These are phyloP conservation scores for Trichoderma sp. DNA, from an alignment of 2,329 filamentous ascomycete species.

Conservation along the genomic window DNA sequence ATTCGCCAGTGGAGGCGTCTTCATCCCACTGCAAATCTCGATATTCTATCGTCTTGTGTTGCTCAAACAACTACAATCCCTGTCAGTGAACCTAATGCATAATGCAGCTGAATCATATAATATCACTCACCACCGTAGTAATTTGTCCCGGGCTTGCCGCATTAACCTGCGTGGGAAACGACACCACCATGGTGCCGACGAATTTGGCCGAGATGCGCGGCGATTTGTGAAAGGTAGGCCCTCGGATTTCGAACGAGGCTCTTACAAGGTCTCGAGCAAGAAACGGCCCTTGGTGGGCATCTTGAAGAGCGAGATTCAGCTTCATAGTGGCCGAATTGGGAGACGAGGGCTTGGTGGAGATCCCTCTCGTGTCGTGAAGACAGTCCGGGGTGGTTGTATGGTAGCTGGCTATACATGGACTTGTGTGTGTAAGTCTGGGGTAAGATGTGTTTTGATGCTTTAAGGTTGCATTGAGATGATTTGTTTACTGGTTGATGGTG, in stretches of 20 bases:
- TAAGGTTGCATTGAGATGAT: not conserved
- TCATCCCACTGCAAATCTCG: not conserved
- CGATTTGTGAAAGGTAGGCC: conserved; percentile 12
- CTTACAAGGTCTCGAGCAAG: not conserved
- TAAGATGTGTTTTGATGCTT: not conserved
- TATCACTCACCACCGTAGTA: not conserved
- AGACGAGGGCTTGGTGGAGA: conserved; percentile 1
- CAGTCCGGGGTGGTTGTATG: not conserved
- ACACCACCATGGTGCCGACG: conserved; percentile 1
- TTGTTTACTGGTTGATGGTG: not conserved
- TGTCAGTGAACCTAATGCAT: not conserved
- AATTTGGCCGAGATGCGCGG: conserved; percentile 14
- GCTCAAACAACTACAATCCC: not conserved
- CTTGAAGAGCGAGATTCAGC: conserved; percentile 11
- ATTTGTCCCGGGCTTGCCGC: conserved; percentile 1
- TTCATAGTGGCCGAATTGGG: conserved; percentile 9
- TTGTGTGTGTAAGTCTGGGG: not conserved
- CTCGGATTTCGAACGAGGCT: conserved; percentile 8
- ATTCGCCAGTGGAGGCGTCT: not conserved
- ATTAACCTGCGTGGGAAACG: conserved; percentile 9
- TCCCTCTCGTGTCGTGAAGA: conserved; percentile 3
- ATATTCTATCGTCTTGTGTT: conserved; percentile 1
- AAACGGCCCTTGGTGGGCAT: conserved; percentile 4
- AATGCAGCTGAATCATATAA: not conserved
- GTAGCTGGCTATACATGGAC: not conserved